Evolutionary conservation across 768 basidiomycete genomes (phyloP).

Genomic region (Suillus subalutaceus): DNA sequence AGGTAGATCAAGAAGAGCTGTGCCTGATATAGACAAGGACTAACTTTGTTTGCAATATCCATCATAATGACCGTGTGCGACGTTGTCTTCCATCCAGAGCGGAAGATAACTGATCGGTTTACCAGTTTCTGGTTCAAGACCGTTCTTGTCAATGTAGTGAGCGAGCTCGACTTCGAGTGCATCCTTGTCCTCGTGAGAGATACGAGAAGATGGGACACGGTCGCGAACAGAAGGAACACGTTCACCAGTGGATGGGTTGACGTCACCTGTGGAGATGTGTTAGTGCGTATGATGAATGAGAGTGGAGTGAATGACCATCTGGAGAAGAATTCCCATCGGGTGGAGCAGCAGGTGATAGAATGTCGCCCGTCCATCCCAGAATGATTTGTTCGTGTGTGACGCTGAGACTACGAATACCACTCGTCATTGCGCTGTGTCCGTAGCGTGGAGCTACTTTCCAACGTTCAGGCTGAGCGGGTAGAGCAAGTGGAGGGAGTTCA

Average conservation of each 20-base stretch:
- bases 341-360: slow-evolving; percentile 46
- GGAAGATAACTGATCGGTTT: slow-evolving; percentile 68
- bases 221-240: slow-evolving; percentile 29
- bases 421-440: slow-evolving; percentile 94
- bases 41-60: slow-evolving; percentile 97
- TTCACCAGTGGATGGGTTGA: slow-evolving; percentile 13
- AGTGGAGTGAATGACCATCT: slow-evolving; percentile 15
- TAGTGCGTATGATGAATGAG: slow-evolving; percentile 7
- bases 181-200: slow-evolving; percentile 64
- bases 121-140: slow-evolving; percentile 48
- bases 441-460: slow-evolving; percentile 84
- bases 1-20: slow-evolving; percentile 7
- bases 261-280: slow-evolving; percentile 14
- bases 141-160: slow-evolving; percentile 48
- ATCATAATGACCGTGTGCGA: slow-evolving; percentile 94
- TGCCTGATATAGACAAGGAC: slow-evolving; percentile 36
- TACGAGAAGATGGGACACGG: slow-evolving; percentile 47
- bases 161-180: slow-evolving; percentile 68
- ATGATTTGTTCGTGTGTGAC: slow-evolving; percentile 88
- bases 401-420: slow-evolving; percentile 84
- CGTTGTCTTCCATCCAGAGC: slow-evolving; percentile 88
- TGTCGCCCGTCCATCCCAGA: slow-evolving; percentile 93
- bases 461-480: slow-evolving; percentile 23
- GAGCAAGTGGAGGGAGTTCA: slow-evolving; percentile 19
- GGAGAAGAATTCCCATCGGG: slow-evolving; percentile 35